Percentiles rank a stretch among this genome's conserved stretches.
Conservation (phyloP, 1,139 yeast genomes). For the Saccharomyces hybrid region DNA sequence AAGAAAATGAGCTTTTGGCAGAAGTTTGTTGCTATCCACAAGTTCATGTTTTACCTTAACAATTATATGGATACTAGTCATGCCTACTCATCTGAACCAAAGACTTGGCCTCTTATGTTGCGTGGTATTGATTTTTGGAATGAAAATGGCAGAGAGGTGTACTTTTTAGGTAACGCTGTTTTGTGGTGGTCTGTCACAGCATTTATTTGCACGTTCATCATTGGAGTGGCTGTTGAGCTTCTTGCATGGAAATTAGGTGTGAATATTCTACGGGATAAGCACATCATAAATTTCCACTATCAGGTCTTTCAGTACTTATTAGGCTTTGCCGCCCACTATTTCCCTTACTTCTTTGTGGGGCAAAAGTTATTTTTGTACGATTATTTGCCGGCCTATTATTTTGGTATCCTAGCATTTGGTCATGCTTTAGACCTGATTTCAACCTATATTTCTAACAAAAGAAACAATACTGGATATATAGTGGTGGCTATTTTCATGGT, state of each 20-base stretch:
- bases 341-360: slow-evolving; percentile 88
- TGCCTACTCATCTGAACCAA: slow-evolving; percentile 69
- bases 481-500: slow-evolving; percentile 44
- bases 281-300: slow-evolving; percentile 62
- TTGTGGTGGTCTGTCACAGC: slow-evolving; percentile 83
- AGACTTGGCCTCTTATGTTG: slow-evolving; percentile 77
- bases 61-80: slow-evolving; percentile 47
- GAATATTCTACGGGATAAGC: slow-evolving; percentile 42
- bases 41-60: slow-evolving; percentile 88
- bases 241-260: slow-evolving; percentile 73
- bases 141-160: slow-evolving; percentile 66
- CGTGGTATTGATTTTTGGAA: slow-evolving; percentile 98
- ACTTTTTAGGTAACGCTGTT: slow-evolving; percentile 83
- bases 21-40: slow-evolving; percentile 72
- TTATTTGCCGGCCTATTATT: slow-evolving; percentile 84
- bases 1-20: slow-evolving; percentile 54
- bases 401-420: slow-evolving; percentile 77
- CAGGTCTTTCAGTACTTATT: slow-evolving; percentile 60
- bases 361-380: slow-evolving; percentile 92
- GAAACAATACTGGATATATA: slow-evolving; percentile 39
- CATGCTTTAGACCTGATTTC: slow-evolving; percentile 70
- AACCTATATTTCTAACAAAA: slow-evolving; percentile 37
- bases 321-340: slow-evolving; percentile 81
- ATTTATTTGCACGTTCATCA: slow-evolving; percentile 46
- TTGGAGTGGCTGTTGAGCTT: slow-evolving; percentile 48